A percentile compares a stretch with the other conserved stretches of the same genome.
Conservation (phyloP, 1,284 basidiomycete species). For the Heliocybe sulcata region DNA sequence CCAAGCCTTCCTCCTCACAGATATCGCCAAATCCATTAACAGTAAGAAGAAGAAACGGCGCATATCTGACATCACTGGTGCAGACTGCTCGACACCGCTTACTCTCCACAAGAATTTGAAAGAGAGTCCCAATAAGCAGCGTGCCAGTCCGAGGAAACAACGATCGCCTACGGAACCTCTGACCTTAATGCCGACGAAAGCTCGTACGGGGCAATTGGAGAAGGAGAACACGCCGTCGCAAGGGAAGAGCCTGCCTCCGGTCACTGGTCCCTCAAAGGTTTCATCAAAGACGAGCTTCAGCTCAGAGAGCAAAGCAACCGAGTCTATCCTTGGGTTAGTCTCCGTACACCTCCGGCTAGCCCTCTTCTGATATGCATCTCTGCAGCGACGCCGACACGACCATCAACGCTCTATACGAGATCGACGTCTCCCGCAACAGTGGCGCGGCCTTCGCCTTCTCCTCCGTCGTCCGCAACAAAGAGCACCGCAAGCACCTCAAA, state of each 20-base stretch:
- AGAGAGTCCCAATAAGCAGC: not conserved
- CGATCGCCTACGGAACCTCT: not conserved
- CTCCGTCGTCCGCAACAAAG: conserved; percentile 67
- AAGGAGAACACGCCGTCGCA: not conserved
- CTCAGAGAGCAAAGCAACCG: not conserved
- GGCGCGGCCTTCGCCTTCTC: conserved; percentile 67
- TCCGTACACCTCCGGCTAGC: too few relatives aligned
- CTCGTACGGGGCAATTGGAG: not conserved
- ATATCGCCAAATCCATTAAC: not conserved
- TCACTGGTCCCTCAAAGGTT: not conserved
- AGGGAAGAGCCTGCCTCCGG: not conserved
- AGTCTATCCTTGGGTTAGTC: not conserved
- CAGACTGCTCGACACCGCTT: not conserved
- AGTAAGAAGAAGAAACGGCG: not conserved
- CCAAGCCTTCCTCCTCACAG: not conserved
- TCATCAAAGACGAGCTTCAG: not conserved
- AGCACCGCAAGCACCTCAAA: conserved; percentile 59
- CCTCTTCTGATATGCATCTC: not conserved
- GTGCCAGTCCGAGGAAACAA: not conserved
- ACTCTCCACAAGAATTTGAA: not conserved
- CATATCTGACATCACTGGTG: not conserved
- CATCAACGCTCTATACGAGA: conserved; percentile 61
- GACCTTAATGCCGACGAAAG: not conserved
- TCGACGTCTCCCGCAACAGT: conserved; percentile 59
- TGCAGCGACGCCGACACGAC: conserved; percentile 26